Conservation (phyloP, 495 filamentous ascomycete genomes). For the Penicillium egyptiacum region DNA sequence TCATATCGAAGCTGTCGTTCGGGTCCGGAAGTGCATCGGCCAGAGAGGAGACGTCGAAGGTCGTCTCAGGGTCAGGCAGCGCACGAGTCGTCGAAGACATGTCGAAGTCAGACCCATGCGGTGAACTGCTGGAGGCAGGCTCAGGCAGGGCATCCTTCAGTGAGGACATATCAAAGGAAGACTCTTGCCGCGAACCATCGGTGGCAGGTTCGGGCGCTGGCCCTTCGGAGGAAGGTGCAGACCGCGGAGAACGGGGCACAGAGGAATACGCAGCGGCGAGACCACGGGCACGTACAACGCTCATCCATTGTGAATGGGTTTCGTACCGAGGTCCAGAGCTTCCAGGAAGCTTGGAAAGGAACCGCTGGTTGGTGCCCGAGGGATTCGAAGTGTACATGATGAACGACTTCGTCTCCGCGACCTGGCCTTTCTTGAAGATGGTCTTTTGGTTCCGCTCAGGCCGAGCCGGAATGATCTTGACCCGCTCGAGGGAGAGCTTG, state of each 20-base stretch:
- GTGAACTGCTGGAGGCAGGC: background rate
- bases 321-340: background rate
- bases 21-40: background rate
- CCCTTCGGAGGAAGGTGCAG: background rate
- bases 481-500: background rate
- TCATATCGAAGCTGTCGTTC: background rate
- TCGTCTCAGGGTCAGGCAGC: background rate
- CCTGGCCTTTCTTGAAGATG: background rate
- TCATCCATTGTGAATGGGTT: background rate
- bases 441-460: background rate
- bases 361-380: background rate
- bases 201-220: background rate
- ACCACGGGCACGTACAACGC: background rate
- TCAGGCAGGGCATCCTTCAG: background rate
- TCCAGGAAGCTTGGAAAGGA: background rate
- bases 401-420: background rate
- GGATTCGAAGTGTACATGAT: background rate
- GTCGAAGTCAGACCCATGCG: background rate
- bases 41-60: background rate
- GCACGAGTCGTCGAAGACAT: background rate
- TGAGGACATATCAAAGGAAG: background rate
- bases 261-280: background rate
- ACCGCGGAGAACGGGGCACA: background rate
- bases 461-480: background rate
- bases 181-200: background rate